phyloP scores from a whole-genome alignment of 1,284 basidiomycete genomes.

The Uromyces viciae-fabae region DNA sequence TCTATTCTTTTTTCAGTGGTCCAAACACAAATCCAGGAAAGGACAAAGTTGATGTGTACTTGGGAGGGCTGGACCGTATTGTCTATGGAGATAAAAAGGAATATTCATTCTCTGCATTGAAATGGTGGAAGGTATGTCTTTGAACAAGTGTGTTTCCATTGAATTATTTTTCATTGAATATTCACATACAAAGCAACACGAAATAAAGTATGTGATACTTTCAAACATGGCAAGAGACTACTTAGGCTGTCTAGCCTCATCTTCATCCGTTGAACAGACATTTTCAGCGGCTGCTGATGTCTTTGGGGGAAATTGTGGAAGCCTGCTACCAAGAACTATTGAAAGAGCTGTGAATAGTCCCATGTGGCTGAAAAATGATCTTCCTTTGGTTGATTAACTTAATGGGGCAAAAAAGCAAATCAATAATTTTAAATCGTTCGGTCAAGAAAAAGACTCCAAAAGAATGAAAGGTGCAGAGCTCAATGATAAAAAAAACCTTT shows the following conservation, averaged over 20 bases:
- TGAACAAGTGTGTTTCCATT: not conserved
- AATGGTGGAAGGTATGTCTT: slow-evolving; percentile 19
- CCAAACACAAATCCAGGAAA: slow-evolving; percentile 6
- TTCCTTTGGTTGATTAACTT: not conserved
- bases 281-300: slow-evolving; percentile 16
- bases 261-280: not conserved
- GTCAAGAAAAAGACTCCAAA: too few relatives aligned
- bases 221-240: slow-evolving; percentile 7
- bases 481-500: too few relatives aligned
- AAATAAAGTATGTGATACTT: slow-evolving; percentile 7
- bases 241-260: not conserved
- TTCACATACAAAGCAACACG: not conserved
- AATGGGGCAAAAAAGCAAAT: not conserved
- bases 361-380: not conserved
- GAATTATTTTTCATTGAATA: not conserved
- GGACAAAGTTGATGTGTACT: not conserved
- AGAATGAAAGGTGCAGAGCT: too few relatives aligned
- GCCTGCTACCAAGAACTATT: slow-evolving; percentile 19
- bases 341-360: slow-evolving; percentile 15
- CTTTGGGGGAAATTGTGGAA: slow-evolving; percentile 9
- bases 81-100: slow-evolving; percentile 13
- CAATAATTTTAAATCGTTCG: too few relatives aligned
- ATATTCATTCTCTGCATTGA: slow-evolving; percentile 14
- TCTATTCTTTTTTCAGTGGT: slow-evolving; percentile 13
- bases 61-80: slow-evolving; percentile 13